Evolutionary conservation across 1,284 basidiomycete genomes (phyloP).

Genomic region (Apiotrichum domesticum): DNA sequence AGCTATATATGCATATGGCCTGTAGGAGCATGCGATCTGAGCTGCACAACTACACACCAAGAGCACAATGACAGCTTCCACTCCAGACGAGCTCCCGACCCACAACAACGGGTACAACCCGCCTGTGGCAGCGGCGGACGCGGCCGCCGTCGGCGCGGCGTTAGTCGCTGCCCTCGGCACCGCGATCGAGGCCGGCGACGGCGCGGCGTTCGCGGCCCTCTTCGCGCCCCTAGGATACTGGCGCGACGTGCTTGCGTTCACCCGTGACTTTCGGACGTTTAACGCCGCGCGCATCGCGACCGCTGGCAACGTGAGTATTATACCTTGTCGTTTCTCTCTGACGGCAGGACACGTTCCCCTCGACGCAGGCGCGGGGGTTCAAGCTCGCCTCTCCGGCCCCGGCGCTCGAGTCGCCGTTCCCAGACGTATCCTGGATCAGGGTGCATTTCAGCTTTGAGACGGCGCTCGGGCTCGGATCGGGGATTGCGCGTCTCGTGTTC

Average conservation of each 20-base stretch:
- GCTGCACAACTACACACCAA: too few species aligned
- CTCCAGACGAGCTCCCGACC: not conserved
- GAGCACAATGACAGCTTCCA: too few species aligned
- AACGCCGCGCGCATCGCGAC: conserved; percentile 23
- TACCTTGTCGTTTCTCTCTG: too few species aligned
- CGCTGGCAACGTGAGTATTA: conserved; percentile 20
- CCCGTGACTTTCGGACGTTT: conserved; percentile 33
- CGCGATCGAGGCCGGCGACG: not conserved
- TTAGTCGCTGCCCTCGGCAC: not conserved
- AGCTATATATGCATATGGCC: too few species aligned
- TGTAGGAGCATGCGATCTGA: too few species aligned
- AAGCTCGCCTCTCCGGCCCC: conserved; percentile 47
- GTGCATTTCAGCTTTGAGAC: conserved; percentile 59
- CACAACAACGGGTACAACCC: not conserved
- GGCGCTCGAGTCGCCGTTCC: conserved; percentile 50
- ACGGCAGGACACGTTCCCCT: conserved; percentile 41
- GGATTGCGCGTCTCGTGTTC: conserved; percentile 56
- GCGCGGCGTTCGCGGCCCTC: not conserved
- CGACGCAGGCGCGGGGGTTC: conserved; percentile 46
- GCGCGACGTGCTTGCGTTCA: conserved; percentile 26
- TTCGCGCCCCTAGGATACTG: conserved; percentile 10
- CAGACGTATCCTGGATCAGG: conserved; percentile 58
- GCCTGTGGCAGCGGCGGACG: too few species aligned
- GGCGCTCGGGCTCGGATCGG: conserved; percentile 51
- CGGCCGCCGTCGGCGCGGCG: too few species aligned